Conservation (phyloP, 371 early-diverging fungal genomes). For the Mucor plumbeus region DNA sequence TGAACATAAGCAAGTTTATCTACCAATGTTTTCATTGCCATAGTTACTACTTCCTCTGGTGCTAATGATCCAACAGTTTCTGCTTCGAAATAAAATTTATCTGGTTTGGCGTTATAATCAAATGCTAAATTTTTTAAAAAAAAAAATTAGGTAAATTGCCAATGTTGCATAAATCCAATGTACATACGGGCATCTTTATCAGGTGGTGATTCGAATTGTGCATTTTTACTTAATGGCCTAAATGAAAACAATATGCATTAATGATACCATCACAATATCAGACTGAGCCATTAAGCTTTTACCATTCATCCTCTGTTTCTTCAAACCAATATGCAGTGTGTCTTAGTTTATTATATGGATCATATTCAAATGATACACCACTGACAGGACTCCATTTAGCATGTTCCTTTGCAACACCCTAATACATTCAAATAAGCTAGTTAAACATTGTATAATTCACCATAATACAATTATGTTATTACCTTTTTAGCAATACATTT, state of each 20-base stretch:
- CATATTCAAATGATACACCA: constrained; percentile 96
- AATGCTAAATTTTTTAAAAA: constrained; percentile 69
- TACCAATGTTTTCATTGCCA: constrained; percentile 81
- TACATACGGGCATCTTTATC: constrained; percentile 64
- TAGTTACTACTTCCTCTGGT: constrained; percentile 85
- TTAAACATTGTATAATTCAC: constrained; percentile 23
- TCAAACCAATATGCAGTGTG: constrained; percentile 98
- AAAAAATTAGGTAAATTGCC: neutral
- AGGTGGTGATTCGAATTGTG: constrained; percentile 69
- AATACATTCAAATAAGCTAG: neutral
- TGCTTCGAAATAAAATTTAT: constrained; percentile 87
- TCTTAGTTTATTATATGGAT: constrained; percentile 93
- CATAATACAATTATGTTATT: neutral
- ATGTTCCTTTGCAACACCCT: constrained; percentile 97
- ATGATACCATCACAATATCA: neutral
- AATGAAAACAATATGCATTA: too few relatives aligned
- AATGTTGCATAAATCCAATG: neutral
- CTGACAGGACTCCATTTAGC: constrained; percentile 98
- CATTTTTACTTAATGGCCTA: constrained; percentile 80
- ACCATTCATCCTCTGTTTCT: constrained; percentile 88
- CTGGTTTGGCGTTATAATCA: constrained; percentile 87
- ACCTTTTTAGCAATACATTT: constrained; percentile 87
- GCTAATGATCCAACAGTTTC: constrained; percentile 91
- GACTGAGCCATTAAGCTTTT: neutral
- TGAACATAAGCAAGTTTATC: constrained; percentile 83